Base-by-base conservation (phyloP, 768 basidiomycete species). In the Mrakia frigida region DNA sequence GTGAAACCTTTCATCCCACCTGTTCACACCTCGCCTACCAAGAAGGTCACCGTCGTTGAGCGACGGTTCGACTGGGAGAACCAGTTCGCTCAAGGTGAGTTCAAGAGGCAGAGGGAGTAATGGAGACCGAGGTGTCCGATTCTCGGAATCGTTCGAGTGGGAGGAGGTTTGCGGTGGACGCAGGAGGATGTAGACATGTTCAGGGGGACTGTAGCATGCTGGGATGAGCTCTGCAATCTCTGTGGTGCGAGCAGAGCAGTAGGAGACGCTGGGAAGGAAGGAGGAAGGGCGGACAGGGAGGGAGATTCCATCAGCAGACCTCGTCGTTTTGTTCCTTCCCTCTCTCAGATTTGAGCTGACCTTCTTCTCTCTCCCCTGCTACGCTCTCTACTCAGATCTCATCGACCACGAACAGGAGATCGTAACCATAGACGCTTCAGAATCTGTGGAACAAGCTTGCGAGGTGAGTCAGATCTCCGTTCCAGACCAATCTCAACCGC, bases 381-480 rank as follows among this genome's bases (percentile, higher is more conserved):
- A 33, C 33, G 14, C 11, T 41, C 35, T 37, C 11, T 9, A 25
- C 4, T 13, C 65, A 68, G 65, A 68, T 68, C 39, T 68, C 10
- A 68, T 68, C 21, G 65, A 68, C 65, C 65, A 68, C 25, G 65
- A 68, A 11, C 65, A 68, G 37, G 65, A 68, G 35, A 39, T 68
- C 13, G 65, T 68, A 2, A 68, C 65, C 65, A 68, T 68, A 21
- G 65, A 68, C 39, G 37, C 23, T 6, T 18, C 35, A 1, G 65
- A 68, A 37, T 39, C 35, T 25, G 65, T 68, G 0, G 65, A 68
- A 21, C 35, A 35, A 21, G 65, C 65, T 43, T 68, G 65, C 65
- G 65, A 68, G 65, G 65, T 68, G 65, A 68, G 65, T 68, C 33
- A 39, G 9, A 10, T 6, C n/a, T n/a, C n/a, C n/a, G n/a, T 43